Evolutionary conservation across 2,329 filamentous ascomycete species (phyloP).

Genomic region (Exophiala dermatitidis): DNA sequence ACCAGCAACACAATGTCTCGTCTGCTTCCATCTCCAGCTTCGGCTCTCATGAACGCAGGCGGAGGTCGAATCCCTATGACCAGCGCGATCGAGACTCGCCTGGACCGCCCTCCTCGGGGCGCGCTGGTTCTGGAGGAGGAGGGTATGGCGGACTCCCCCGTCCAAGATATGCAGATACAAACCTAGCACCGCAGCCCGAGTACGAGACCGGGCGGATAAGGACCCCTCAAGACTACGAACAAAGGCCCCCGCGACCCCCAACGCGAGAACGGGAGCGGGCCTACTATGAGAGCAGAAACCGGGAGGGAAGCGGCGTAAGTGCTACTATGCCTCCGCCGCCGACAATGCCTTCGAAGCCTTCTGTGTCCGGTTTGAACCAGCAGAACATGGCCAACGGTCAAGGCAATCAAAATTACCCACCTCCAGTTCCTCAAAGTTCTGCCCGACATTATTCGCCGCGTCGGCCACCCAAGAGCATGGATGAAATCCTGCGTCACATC

Average conservation of each 20-base stretch:
- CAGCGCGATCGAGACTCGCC: slow-evolving; percentile 21
- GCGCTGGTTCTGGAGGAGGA: slow-evolving; percentile 16
- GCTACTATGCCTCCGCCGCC: slow-evolving; percentile 19
- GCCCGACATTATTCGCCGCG: slow-evolving; percentile 20
- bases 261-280: slow-evolving; percentile 21
- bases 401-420: slow-evolving; percentile 9
- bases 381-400: slow-evolving; percentile 12
- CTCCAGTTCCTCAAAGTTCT: slow-evolving; percentile 14
- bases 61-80: slow-evolving; percentile 23
- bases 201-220: slow-evolving; percentile 13
- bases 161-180: slow-evolving; percentile 12
- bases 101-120: slow-evolving; percentile 5
- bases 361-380: slow-evolving; percentile 14
- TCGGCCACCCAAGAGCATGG: slow-evolving; percentile 24
- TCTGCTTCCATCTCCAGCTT: slow-evolving; percentile 25
- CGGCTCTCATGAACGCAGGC: slow-evolving; percentile 22
- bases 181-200: slow-evolving; percentile 14
- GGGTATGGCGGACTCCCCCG: slow-evolving; percentile 25
- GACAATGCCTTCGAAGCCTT: slow-evolving; percentile 16
- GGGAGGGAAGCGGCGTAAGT: slow-evolving; percentile 15
- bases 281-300: slow-evolving; percentile 18
- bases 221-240: slow-evolving; percentile 17
- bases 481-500: slow-evolving; percentile 48
- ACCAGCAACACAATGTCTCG: slow-evolving; percentile 23
- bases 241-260: slow-evolving; percentile 14